Base-by-base conservation (phyloP, 2,329 filamentous ascomycete species). In the Cladophialophora exuberans region DNA sequence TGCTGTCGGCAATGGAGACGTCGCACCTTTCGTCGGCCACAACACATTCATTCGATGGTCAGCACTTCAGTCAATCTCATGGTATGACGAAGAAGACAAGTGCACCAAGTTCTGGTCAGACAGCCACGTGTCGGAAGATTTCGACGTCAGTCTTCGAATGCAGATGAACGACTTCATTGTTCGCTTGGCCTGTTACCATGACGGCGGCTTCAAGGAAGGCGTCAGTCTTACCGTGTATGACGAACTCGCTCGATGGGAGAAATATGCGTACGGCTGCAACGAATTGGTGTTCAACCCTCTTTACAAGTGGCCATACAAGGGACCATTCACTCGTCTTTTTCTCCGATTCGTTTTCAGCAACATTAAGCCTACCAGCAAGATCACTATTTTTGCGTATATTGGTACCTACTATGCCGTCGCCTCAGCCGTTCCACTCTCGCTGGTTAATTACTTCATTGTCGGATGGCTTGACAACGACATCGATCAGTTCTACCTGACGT, bases 211-310 rank as follows among this genome's bases (percentile, higher is more conserved):
- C 73, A 83, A 89, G 65, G 89, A 93, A 69, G 89, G 89, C 61
- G 89, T 93, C 50, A 92, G 88, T 1, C 76, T 93, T 53, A 93
- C 89, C 0, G 88, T 93, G 9, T 91, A 93, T 67, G 89, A 93
- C 71, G 89, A 93, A 71, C 78, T 93, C 56, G 86, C 88, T 1
- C 86, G 89, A 54, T 93, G 89, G 89, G 89, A 93, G 68, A 93
- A 93, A 72, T 91, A 91, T 68, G 89, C 89, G 2, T 92, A 90
- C 65, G 88, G 89, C 31, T 92, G 89, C 73, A 89, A 88, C 69
- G 89, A 92, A 74, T 78, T 93, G 54, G 78, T 93, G 54, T 93
- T 94, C 76, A 82, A 93, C 67, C 89, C 89, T 2, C 76, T 93
- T 57, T 81, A 82, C 57, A 84, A 83, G 63, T 93, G 89, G 89